These are phyloP conservation scores for Tolypocladium nubicola DNA, from an alignment of 2,329 filamentous ascomycete genomes.

Conservation along the genomic window DNA sequence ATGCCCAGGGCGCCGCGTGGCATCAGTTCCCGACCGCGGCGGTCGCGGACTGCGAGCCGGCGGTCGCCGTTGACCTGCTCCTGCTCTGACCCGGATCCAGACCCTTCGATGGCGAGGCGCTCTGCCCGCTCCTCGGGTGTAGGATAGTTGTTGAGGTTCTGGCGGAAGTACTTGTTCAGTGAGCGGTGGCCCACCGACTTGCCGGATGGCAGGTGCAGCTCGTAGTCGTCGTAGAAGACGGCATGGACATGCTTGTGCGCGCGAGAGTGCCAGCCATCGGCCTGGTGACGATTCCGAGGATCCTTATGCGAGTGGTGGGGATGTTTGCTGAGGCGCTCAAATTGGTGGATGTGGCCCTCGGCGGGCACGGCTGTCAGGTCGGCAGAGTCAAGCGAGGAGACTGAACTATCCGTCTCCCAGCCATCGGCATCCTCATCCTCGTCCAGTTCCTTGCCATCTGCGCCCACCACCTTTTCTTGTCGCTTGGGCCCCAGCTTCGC, in stretches of 20 bases:
- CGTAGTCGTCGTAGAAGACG: slow-evolving; percentile 85
- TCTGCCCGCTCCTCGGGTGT: slow-evolving; percentile 65
- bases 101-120: slow-evolving; percentile 49
- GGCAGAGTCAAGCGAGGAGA: slow-evolving; percentile 78
- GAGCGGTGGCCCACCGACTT: slow-evolving; percentile 85
- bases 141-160: slow-evolving; percentile 82
- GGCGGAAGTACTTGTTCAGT: slow-evolving; percentile 77
- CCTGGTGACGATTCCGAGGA: slow-evolving; percentile 61
- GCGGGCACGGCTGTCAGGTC: slow-evolving; percentile 73
- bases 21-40: slow-evolving; percentile 44
- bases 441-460: slow-evolving; percentile 38
- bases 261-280: slow-evolving; percentile 72
- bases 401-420: slow-evolving; percentile 91
- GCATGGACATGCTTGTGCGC: slow-evolving; percentile 64
- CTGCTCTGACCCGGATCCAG: slow-evolving; percentile 25
- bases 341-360: slow-evolving; percentile 59
- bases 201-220: slow-evolving; percentile 85
- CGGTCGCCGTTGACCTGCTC: slow-evolving; percentile 16
- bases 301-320: slow-evolving; percentile 66
- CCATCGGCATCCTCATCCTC: slow-evolving; percentile 57
- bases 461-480: slow-evolving; percentile 36
- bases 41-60: slow-evolving; percentile 7
- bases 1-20: slow-evolving; percentile 67
- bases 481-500: slow-evolving; percentile 61
- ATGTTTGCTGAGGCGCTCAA: slow-evolving; percentile 61